These are phyloP conservation scores for Scytalidium sp. DNA, from an alignment of 2,329 filamentous ascomycete species.

Conservation along the genomic window DNA sequence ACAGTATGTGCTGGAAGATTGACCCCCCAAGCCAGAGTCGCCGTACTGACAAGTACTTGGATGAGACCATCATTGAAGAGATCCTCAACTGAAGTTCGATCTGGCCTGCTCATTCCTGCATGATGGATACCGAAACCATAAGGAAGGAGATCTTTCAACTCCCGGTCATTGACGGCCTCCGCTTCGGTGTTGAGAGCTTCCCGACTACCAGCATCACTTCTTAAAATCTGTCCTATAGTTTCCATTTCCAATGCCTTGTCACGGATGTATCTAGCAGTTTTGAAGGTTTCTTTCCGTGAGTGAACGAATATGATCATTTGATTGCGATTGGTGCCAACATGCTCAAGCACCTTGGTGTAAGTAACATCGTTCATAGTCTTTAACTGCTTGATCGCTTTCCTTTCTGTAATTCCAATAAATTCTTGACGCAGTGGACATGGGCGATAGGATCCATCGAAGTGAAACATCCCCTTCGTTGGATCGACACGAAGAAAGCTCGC, in stretches of 20 bases:
- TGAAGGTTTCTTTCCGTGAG: constrained; percentile 95
- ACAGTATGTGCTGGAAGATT: constrained; percentile 97
- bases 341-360: constrained; percentile 95
- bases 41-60: constrained; percentile 94
- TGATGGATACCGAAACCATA: constrained; percentile 99
- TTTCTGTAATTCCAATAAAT: constrained; percentile 95
- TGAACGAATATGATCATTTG: constrained; percentile 99
- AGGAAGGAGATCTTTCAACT: constrained; percentile 89
- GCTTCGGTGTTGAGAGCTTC: constrained; percentile 86
- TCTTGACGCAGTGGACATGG: constrained; percentile 95
- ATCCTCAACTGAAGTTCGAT: constrained; percentile 92
- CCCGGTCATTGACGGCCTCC: constrained; percentile 76
- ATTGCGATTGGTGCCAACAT: constrained; percentile 87
- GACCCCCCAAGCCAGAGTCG: constrained; percentile 98
- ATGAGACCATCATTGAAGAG: constrained; percentile 89
- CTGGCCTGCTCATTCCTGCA: constrained; percentile 93
- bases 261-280: constrained; percentile 92
- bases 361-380: constrained; percentile 99
- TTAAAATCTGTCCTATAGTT: constrained; percentile 92
- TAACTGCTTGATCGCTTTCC: constrained; percentile 97
- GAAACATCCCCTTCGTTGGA: constrained; percentile 80
- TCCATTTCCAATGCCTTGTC: constrained; percentile 98
- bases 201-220: constrained; percentile 85
- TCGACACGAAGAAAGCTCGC: constrained; percentile 94
- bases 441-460: constrained; percentile 92